These are phyloP conservation scores for Besnoitia besnoiti DNA, from an alignment of 169 alveolate species.

Conservation along the genomic window DNA sequence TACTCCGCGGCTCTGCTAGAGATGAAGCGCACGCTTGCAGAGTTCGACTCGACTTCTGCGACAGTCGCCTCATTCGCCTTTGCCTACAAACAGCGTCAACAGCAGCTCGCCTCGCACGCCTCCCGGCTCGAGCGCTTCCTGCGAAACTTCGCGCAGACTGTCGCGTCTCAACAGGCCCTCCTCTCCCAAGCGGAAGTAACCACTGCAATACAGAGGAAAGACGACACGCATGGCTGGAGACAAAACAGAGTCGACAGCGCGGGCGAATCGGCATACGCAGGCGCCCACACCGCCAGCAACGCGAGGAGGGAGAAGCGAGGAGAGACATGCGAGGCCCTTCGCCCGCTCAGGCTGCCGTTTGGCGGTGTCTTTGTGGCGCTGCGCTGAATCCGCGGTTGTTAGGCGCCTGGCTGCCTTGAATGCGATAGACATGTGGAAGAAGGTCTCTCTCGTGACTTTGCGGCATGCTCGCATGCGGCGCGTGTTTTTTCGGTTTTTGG, in stretches of 20 bases:
- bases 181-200: constrained; percentile 1
- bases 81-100: constrained; percentile 22
- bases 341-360: no score
- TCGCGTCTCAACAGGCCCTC: neutral
- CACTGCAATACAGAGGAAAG: no score
- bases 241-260: neutral
- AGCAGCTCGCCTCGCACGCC: constrained; percentile 10
- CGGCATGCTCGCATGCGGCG: no score
- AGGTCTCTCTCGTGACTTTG: no score
- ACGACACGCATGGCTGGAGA: no score
- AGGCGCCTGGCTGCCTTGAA: no score
- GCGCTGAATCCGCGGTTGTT: no score
- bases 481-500: neutral
- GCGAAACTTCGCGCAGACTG: neutral
- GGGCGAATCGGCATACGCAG: no score
- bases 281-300: no score
- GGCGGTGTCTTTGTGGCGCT: no score
- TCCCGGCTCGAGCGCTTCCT: constrained; percentile 34
- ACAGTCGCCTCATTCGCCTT: constrained; percentile 25
- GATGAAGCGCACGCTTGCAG: neutral
- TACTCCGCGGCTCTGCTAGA: neutral
- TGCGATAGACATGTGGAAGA: no score
- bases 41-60: constrained; percentile 16
- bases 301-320: neutral
- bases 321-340: neutral